Evolutionary conservation across 495 filamentous ascomycete species (phyloP).

Genomic region (Durotheca rogersii): DNA sequence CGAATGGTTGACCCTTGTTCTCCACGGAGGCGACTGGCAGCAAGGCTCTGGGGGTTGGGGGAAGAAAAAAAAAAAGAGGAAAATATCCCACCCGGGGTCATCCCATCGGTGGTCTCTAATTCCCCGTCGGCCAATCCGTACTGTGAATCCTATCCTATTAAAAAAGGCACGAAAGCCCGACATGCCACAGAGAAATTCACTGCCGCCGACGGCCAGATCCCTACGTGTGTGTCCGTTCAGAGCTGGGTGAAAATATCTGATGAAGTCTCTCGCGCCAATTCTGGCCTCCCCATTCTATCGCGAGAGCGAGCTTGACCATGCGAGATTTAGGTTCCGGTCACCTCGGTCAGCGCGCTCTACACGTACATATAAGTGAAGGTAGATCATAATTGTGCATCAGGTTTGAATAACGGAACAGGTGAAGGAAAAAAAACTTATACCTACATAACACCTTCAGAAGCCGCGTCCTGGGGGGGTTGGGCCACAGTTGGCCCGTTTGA

Average conservation of each 20-base stretch:
- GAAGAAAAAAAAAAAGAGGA: constrained; percentile 1
- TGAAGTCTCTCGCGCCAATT: no score
- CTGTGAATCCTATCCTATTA: constrained; percentile 17
- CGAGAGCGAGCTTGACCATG: no score
- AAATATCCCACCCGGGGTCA: constrained; percentile 12
- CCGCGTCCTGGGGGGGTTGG: background rate
- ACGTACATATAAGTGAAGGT: no score
- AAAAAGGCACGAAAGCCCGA: background rate
- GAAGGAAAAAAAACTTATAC: background rate
- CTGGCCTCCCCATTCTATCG: no score
- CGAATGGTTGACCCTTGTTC: constrained; percentile 5
- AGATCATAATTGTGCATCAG: no score
- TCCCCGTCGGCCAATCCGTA: constrained; percentile 8
- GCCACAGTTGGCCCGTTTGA: background rate
- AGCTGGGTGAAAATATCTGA: no score
- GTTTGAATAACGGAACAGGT: background rate
- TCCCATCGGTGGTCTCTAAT: constrained; percentile 7
- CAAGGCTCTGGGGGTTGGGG: constrained; percentile 6
- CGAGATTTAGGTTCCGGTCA: no score
- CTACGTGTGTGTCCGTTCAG: no score
- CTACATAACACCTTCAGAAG: background rate
- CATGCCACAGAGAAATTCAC: background rate
- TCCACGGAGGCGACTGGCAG: constrained; percentile 5
- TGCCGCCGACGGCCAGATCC: no score
- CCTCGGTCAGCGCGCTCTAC: no score